phyloP scores from a whole-genome alignment of 495 filamentous ascomycete species.

The Penicillium egyptiacum region DNA sequence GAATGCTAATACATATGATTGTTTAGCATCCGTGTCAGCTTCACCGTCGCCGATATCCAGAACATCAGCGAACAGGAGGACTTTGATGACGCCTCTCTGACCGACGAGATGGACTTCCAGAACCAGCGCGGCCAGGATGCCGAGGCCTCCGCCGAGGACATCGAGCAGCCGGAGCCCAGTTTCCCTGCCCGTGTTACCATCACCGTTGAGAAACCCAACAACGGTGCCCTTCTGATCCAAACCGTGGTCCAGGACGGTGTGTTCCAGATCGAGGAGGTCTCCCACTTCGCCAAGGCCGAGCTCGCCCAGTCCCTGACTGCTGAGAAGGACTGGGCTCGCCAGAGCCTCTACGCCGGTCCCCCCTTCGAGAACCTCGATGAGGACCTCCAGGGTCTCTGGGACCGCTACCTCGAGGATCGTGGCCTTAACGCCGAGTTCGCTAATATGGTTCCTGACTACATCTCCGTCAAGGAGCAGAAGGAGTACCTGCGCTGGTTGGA shows the following conservation, averaged over 20 bases:
- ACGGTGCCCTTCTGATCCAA: slow-evolving; percentile 84
- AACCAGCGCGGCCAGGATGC: slow-evolving; percentile 43
- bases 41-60: slow-evolving; percentile 90
- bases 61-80: slow-evolving; percentile 64
- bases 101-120: slow-evolving; percentile 53
- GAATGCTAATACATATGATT: slow-evolving; percentile 13
- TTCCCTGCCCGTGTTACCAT: slow-evolving; percentile 85
- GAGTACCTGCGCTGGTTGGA: slow-evolving; percentile 92
- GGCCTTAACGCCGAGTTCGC: slow-evolving; percentile 87
- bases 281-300: slow-evolving; percentile 74
- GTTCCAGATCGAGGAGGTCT: slow-evolving; percentile 88
- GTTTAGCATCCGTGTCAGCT: slow-evolving; percentile 79
- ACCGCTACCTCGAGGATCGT: slow-evolving; percentile 92
- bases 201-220: slow-evolving; percentile 77
- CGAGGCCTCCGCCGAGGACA: slow-evolving; percentile 56
- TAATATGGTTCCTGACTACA: slow-evolving; percentile 91
- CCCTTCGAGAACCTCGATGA: slow-evolving; percentile 93
- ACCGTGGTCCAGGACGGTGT: slow-evolving; percentile 81
- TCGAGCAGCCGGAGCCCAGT: slow-evolving; percentile 54
- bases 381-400: slow-evolving; percentile 86
- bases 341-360: slow-evolving; percentile 84
- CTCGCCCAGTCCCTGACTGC: slow-evolving; percentile 65
- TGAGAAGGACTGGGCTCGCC: slow-evolving; percentile 66
- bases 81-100: slow-evolving; percentile 45
- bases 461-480: slow-evolving; percentile 98